These are phyloP conservation scores for Suhomyces vadensis DNA, from an alignment of 805 yeast genomes.

Conservation along the genomic window DNA sequence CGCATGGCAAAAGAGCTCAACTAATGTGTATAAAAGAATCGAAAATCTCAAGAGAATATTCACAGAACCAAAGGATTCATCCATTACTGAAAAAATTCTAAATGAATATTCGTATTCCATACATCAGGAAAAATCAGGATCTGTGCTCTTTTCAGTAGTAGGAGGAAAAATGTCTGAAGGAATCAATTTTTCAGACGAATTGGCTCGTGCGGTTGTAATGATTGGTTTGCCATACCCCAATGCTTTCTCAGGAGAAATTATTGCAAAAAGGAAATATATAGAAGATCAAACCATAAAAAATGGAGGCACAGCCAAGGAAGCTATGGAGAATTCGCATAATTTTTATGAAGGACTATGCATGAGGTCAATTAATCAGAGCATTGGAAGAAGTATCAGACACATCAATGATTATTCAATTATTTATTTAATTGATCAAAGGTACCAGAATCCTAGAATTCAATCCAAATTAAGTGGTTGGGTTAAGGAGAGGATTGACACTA, in stretches of 20 bases:
- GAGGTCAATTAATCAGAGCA: slow-evolving; percentile 89
- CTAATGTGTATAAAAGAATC: slow-evolving; percentile 29
- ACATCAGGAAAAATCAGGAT: slow-evolving; percentile 45
- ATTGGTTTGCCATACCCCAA: slow-evolving; percentile 91
- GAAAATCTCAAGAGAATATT: slow-evolving; percentile 49
- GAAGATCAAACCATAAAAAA: slow-evolving; percentile 48
- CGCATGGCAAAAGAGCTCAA: slow-evolving; percentile 49
- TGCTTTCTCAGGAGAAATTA: slow-evolving; percentile 74
- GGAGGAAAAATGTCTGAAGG: slow-evolving; percentile 95
- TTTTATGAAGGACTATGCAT: slow-evolving; percentile 84
- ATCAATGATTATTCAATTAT: slow-evolving; percentile 77
- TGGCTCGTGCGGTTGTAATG: slow-evolving; percentile 87
- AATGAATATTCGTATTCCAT: slow-evolving; percentile 51
- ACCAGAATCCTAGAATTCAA: slow-evolving; percentile 45
- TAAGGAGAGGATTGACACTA: slow-evolving; percentile 20
- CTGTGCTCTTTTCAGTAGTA: slow-evolving; percentile 77
- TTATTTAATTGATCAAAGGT: slow-evolving; percentile 69
- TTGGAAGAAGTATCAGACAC: slow-evolving; percentile 90
- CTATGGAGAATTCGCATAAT: slow-evolving; percentile 49
- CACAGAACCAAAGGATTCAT: slow-evolving; percentile 51
- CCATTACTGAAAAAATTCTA: slow-evolving; percentile 48
- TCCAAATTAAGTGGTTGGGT: slow-evolving; percentile 77
- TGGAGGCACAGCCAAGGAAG: slow-evolving; percentile 50
- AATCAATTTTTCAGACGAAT: slow-evolving; percentile 80
- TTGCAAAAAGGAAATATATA: slow-evolving; percentile 67